phyloP scores from a whole-genome alignment of 169 alveolate species.

The Plasmodium gaboni region DNA sequence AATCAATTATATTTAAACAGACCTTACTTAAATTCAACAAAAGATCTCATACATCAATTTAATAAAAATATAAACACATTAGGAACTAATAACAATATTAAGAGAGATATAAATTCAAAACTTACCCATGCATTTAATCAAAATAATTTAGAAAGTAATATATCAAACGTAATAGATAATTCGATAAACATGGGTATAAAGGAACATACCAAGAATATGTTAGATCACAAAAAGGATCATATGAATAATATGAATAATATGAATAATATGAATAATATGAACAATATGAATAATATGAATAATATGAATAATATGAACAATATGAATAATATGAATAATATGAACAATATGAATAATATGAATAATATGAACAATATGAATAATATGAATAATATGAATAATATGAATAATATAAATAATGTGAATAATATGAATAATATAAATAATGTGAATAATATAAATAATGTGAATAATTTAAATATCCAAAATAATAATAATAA shows the following conservation, averaged over 20 bases:
- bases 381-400: no score
- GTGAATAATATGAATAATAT: no score
- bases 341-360: no score
- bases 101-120: conserved; percentile 6
- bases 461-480: no score
- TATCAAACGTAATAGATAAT: conserved; percentile 6
- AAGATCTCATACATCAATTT: background rate
- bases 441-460: no score
- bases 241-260: background rate
- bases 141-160: conserved; percentile 16
- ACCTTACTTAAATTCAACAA: conserved; percentile 12
- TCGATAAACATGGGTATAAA: background rate
- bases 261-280: background rate
- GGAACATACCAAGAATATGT: background rate
- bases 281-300: no score
- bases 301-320: no score
- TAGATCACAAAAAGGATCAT: background rate
- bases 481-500: background rate
- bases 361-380: no score
- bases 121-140: background rate
- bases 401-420: no score
- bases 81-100: conserved; percentile 12
- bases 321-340: no score
- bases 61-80: conserved; percentile 11
- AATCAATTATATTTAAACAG: conserved; percentile 19